A percentile compares a stretch with the other conserved stretches of the same genome.
Evolutionary conservation across 371 early-diverging fungal genomes (phyloP).

Genomic region (Phascolomyces articulosus): DNA sequence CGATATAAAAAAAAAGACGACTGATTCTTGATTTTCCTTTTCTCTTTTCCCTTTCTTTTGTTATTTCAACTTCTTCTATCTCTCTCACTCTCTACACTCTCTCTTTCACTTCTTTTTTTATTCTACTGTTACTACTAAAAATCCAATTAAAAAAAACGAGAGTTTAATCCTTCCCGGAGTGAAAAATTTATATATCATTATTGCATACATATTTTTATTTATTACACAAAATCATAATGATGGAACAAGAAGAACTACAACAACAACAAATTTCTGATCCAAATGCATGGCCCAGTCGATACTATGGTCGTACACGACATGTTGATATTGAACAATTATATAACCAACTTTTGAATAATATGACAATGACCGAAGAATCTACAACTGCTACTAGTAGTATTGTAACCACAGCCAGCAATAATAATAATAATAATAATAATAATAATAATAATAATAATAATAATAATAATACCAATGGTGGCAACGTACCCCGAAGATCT

Average conservation of each 20-base stretch:
- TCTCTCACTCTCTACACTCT: neutral
- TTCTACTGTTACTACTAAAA: too few relatives aligned
- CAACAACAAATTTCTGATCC: conserved; percentile 2
- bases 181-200: too few relatives aligned
- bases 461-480: too few relatives aligned
- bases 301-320: conserved; percentile 23
- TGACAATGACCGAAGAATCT: neutral
- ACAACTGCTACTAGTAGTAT: too few relatives aligned
- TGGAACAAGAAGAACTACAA: neutral
- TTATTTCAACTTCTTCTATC: neutral
- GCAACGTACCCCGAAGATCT: conserved; percentile 11
- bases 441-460: too few relatives aligned
- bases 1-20: too few relatives aligned
- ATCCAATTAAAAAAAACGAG: too few relatives aligned
- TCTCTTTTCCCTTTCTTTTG: neutral
- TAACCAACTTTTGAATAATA: conserved; percentile 1
- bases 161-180: too few relatives aligned
- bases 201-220: neutral
- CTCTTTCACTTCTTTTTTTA: conserved; percentile 2
- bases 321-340: conserved; percentile 20
- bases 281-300: conserved; percentile 23
- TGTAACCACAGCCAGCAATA: too few relatives aligned
- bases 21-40: neutral
- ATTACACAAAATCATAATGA: neutral
- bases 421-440: too few relatives aligned